Evolutionary conservation across 2,329 filamentous ascomycete genomes (phyloP), one percentile per base, ranked within the genome.

Genomic region (Boeremia exigua): DNA sequence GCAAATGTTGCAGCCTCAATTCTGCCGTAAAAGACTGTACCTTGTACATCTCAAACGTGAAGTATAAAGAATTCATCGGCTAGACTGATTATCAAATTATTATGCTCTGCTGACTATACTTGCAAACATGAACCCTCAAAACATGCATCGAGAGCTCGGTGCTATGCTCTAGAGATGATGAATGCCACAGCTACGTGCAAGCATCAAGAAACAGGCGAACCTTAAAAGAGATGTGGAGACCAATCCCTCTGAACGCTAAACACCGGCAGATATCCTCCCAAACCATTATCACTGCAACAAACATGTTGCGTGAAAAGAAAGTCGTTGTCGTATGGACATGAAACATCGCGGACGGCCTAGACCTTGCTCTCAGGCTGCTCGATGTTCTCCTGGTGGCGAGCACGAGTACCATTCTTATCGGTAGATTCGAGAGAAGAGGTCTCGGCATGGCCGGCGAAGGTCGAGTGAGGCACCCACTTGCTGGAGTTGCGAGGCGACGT

Each of bases 391-490:
- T 50, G 19, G 7, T 50, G 40, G 14, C 38, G 43, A 23, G 48
- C 32, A 28, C 29, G 39, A 27, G 30, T 6, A 23, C 40, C 50
- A 6, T 15, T 7, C 44, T 60, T 60, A n/a, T 58, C 58, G 5
- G 50, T 42, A 11, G 44, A 49, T 27, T 49, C 54, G 10, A 58
- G 17, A 2, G 50, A 58, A 9, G 42, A 38, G 2, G 40, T 53
- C 43, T 60, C 54, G 7, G 17, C 48, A 19, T 59, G 40, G 28
- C 61, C 59, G 53, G 87, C 86, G 62, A 88, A 92, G 61, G 88
- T 91, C 62, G 79, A 79, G 66, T 82, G 82, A 39, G 90, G 89
- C 70, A 81, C 83, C 90, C 91, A 94, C 79, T 86, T 87, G 76
- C 85, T 79, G 2, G 88, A 92, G 11, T 82, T 89, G 58, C 89